Evolutionary conservation across 169 alveolate species (phyloP).

Genomic region (Plasmodium knowlesi): DNA sequence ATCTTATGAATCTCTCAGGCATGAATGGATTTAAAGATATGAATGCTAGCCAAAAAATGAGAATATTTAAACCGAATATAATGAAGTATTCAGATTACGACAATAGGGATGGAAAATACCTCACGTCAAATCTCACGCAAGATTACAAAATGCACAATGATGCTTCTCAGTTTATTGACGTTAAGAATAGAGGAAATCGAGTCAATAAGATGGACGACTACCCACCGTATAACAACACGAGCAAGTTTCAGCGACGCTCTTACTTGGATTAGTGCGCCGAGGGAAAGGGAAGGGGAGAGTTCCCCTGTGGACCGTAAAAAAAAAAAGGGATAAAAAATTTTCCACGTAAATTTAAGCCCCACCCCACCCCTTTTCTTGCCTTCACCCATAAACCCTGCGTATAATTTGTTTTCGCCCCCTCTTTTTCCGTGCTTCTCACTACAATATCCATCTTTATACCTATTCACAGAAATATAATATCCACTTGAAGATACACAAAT

Average conservation of each 20-base stretch:
- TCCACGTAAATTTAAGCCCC: background rate
- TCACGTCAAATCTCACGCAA: conserved; percentile 31
- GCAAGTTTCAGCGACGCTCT: conserved; percentile 62
- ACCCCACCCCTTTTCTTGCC: background rate
- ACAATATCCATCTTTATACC: background rate
- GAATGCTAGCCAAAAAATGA: background rate
- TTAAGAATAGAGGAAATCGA: conserved; percentile 14
- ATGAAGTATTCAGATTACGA: conserved; percentile 43
- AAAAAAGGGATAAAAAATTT: background rate
- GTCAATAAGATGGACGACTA: conserved; percentile 53
- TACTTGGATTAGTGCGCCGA: conserved; percentile 9
- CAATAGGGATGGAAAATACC: conserved; percentile 23
- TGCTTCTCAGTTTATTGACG: conserved; percentile 43
- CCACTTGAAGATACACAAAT: background rate
- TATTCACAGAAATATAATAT: background rate
- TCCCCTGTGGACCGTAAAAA: background rate
- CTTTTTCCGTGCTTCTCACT: background rate
- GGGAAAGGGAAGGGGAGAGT: background rate
- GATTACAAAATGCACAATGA: conserved; percentile 60
- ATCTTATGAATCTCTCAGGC: conserved; percentile 61
- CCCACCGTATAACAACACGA: conserved; percentile 28
- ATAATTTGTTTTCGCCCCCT: background rate
- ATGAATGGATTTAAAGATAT: conserved; percentile 24
- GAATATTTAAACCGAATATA: conserved; percentile 58
- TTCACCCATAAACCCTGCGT: background rate